phyloP scores from a whole-genome alignment of 2,329 filamentous ascomycete genomes.

The Penicillium concentricum region DNA sequence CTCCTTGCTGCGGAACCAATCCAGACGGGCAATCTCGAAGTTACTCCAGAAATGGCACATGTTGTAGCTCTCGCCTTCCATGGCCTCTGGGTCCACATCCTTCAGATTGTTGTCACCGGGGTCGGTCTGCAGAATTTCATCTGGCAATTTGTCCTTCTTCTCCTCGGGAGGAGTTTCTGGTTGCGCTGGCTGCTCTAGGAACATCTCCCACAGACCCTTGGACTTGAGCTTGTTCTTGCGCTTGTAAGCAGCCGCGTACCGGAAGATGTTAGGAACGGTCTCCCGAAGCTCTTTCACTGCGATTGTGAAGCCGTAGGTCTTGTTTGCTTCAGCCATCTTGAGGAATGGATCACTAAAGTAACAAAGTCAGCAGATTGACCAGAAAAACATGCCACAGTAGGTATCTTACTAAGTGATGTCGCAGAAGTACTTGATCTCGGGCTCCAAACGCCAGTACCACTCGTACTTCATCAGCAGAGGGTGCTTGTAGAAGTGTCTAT shows the following conservation, averaged over 20 bases:
- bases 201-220: constrained; percentile 98
- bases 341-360: constrained; percentile 79
- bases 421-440: constrained; percentile 99
- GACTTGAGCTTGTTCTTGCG: constrained; percentile 85
- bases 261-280: constrained; percentile 97
- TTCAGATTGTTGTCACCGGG: constrained; percentile 68
- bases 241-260: constrained; percentile 98
- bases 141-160: constrained; percentile 68
- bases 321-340: constrained; percentile 90
- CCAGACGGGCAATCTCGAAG: constrained; percentile 92
- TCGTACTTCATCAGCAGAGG: constrained; percentile 93
- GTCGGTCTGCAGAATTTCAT: constrained; percentile 77
- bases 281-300: constrained; percentile 97
- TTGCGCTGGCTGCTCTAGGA: constrained; percentile 66
- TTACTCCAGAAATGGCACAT: constrained; percentile 99
- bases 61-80: constrained; percentile 98
- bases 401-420: constrained; percentile 88
- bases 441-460: constrained; percentile 99
- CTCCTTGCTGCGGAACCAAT: constrained; percentile 95
- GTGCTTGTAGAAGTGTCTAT: constrained; percentile 93
- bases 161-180: constrained; percentile 57
- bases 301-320: constrained; percentile 98
- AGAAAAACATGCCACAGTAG: neutral
- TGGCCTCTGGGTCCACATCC: constrained; percentile 83
- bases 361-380: constrained; percentile 3